Evolutionary conservation across 805 yeast species (phyloP).

Genomic region (Limtongia smithiae): DNA sequence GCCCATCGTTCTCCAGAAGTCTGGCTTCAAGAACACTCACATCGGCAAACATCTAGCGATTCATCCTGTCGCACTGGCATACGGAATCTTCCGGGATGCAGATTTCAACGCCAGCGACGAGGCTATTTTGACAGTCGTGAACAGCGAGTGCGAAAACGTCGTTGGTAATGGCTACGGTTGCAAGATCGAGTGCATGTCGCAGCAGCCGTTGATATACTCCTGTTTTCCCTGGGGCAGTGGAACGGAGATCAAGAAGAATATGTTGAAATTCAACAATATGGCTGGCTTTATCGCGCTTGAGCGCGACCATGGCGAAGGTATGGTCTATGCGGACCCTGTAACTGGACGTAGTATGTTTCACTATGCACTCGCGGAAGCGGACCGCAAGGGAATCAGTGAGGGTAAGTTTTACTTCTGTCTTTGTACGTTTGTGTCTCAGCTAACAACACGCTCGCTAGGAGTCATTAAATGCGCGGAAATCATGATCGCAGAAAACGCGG

Average conservation of each 20-base stretch:
- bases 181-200: conserved; percentile 48
- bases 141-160: conserved; percentile 43
- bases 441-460: neutral
- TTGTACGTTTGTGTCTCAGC: neutral
- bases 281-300: conserved; percentile 45
- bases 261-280: conserved; percentile 41
- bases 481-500: conserved; percentile 7
- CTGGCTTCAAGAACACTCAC: conserved; percentile 49
- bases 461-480: conserved; percentile 8
- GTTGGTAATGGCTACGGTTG: conserved; percentile 55
- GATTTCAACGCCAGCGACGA: conserved; percentile 42
- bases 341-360: conserved; percentile 40
- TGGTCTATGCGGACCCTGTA: conserved; percentile 38
- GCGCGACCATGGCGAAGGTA: conserved; percentile 47
- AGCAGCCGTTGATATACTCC: conserved; percentile 42
- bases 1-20: conserved; percentile 46
- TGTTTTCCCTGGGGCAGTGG: conserved; percentile 46
- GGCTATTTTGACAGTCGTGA: conserved; percentile 48
- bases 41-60: conserved; percentile 52
- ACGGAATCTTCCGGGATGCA: conserved; percentile 43
- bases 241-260: conserved; percentile 37
- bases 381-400: conserved; percentile 32
- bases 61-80: conserved; percentile 46
- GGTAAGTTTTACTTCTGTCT: conserved; percentile 2
- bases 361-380: conserved; percentile 44